Base-by-base conservation (phyloP, 129 eudicot genomes). In the Chrysanthemum makinoi region DNA sequence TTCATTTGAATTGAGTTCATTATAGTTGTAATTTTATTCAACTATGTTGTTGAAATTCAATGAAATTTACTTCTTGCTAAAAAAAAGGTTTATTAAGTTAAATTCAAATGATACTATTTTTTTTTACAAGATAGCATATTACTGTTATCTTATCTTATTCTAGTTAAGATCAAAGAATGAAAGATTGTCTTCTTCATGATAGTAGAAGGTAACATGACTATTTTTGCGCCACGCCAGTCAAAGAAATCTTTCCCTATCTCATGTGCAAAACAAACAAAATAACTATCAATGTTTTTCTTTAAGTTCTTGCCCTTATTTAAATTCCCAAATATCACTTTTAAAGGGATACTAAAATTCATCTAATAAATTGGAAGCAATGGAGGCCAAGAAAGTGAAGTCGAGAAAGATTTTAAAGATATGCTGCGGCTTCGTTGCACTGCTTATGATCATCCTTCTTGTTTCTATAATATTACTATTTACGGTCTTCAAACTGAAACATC, bases 401-500 rank as follows among this genome's bases (percentile, higher is more conserved):
- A 52, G 69, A 68, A 68, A 50, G 15, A 52, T 52, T 68, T 15
- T 76, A 15, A 76, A 49, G 50, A 68, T 76, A 47, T 76, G 62
- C 26, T 76, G 80, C 19, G 75, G 74, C 7, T 15, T 68, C 12
- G 51, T 56, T 7, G 46, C 69, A 13, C 10, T 76, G 14, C 52
- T 60, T n/a, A 4, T 76, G 20, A 49, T 76, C 49, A 20, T 60
- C 59, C 46, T 76, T 62, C 43, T 75, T 43, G 47, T 75, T 65
- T 39, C 44, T 35, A 5, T 75, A 35, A 75, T 68, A 39, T 65
- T 75, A 16, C 46, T 75, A 15, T 65, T 75, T 56, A 75, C 79
- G 0, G 65, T 75, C 13, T 65, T 65, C 2, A 75, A 60, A 43
- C 80, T 75, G 17, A 76, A 60, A 76, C 51, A 76, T 39, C 80